Conservation (phyloP, 495 filamentous ascomycete species). For the Platismatia glauca region DNA sequence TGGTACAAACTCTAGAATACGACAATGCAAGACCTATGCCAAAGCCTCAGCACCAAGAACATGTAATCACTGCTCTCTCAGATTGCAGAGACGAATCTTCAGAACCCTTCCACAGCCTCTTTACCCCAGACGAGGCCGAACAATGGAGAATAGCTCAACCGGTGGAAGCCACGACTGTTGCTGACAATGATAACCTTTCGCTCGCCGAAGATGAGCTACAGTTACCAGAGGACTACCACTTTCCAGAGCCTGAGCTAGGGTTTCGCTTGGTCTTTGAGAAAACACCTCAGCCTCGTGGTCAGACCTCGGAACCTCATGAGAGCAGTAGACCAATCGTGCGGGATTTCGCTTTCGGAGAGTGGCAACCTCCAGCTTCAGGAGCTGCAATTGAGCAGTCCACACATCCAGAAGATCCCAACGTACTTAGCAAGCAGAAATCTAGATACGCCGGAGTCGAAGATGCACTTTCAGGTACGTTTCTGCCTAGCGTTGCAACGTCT, state of each 20-base stretch:
- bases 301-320: not conserved
- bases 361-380: not conserved
- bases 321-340: not conserved
- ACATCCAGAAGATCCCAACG: not conserved
- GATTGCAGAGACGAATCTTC: not conserved
- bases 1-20: not conserved
- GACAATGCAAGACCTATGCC: not conserved
- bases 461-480: not conserved
- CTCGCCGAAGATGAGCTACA: not conserved
- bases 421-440: not conserved
- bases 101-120: not conserved
- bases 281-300: not conserved
- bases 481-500: not conserved
- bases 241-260: not conserved
- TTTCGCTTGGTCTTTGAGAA: slow-evolving; percentile 11
- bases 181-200: not conserved
- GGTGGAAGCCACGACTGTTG: not conserved
- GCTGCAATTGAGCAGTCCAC: not conserved
- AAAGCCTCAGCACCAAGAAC: not conserved
- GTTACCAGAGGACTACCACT: not conserved
- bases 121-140: not conserved
- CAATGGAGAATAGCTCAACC: not conserved
- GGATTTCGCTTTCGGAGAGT: not conserved
- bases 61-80: not conserved
- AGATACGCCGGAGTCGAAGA: not conserved